Evolutionary conservation across 2,329 filamentous ascomycete species (phyloP), one percentile per base, ranked within the genome.

Genomic region (Diplodia mutila): DNA sequence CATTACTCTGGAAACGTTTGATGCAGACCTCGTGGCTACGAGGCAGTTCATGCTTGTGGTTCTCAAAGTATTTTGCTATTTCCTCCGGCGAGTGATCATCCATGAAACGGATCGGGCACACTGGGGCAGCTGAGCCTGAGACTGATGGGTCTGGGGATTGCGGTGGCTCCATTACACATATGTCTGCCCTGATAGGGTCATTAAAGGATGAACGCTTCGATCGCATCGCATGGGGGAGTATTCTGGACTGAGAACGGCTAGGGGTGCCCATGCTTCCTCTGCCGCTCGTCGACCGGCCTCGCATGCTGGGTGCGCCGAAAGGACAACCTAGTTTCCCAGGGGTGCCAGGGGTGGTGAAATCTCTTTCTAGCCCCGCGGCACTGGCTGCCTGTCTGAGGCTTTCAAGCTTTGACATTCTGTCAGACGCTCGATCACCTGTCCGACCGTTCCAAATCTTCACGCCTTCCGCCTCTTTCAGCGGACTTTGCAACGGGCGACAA

Each of bases 11-110:
- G 76, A 97, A 97, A 67, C 94, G 88, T 75, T 91, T 90, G 69
- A 98, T 89, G 78, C 94, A 98, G 53, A 97, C 87, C 76, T 96
- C 93, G 79, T 98, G 94, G 77, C 93, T 97, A 73, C 94, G 88
- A 11, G 94, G 94, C 65, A 98, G 87, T 78, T 97, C 91, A 79
- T 98, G 94, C 78, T 97, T 97, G 82, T 97, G 94, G 64, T 90
- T 93, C 78, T 97, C 92, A 75, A 98, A 93, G 78, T 97, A 98
- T 74, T 91, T 88, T 16, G 94, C 94, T 69, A 98, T 90, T 76
- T 97, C 94, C 81, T 97, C 92, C 1, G 94, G 92, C 2, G 93
- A 93, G 76, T 97, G 94, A 77, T 97, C 90, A 78, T 97, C 91
- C 75, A 97, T 84, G 80, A 91, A 97, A 57, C 94, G 91, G 69